Evolutionary conservation across 179 eudicot genomes (phyloP).

Genomic region (Silene noctiflora): DNA sequence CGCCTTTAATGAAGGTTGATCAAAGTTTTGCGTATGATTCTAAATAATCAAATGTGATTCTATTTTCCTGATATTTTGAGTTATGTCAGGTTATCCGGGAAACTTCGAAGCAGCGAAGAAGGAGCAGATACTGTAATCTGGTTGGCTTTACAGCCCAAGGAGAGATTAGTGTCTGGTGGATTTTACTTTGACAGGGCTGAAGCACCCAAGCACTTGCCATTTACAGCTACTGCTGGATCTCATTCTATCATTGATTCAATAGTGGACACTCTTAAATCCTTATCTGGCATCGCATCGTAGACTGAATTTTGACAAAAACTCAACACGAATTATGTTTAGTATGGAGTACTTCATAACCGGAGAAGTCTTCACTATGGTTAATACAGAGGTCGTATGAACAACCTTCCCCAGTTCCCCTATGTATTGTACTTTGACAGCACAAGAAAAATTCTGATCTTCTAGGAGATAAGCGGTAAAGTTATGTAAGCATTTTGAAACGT

Average conservation of each 20-base stretch:
- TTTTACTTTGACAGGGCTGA: constrained; percentile 86
- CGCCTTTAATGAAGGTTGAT: neutral
- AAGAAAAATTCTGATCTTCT: too few relatives aligned
- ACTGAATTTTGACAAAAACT: neutral
- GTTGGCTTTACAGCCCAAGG: constrained; percentile 76
- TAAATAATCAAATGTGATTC: neutral
- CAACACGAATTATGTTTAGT: neutral
- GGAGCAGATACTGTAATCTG: constrained; percentile 88
- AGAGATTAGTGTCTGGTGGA: constrained; percentile 46
- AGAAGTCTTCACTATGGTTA: too few relatives aligned
- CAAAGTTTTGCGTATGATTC: neutral
- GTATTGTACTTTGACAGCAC: too few relatives aligned
- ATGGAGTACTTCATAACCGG: too few relatives aligned
- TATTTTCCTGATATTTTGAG: neutral
- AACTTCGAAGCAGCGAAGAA: constrained; percentile 77
- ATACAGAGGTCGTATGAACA: too few relatives aligned
- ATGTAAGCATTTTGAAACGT: too few relatives aligned
- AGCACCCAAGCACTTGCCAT: constrained; percentile 72
- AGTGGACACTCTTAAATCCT: constrained; percentile 37
- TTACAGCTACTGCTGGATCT: constrained; percentile 62
- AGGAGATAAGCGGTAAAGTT: too few relatives aligned
- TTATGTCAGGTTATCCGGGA: constrained; percentile 55
- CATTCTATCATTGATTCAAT: constrained; percentile 58
- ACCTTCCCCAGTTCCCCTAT: too few relatives aligned
- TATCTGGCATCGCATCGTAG: constrained; percentile 35